Conservation (phyloP, 2,329 filamentous ascomycete genomes). For the Alternaria sp. region DNA sequence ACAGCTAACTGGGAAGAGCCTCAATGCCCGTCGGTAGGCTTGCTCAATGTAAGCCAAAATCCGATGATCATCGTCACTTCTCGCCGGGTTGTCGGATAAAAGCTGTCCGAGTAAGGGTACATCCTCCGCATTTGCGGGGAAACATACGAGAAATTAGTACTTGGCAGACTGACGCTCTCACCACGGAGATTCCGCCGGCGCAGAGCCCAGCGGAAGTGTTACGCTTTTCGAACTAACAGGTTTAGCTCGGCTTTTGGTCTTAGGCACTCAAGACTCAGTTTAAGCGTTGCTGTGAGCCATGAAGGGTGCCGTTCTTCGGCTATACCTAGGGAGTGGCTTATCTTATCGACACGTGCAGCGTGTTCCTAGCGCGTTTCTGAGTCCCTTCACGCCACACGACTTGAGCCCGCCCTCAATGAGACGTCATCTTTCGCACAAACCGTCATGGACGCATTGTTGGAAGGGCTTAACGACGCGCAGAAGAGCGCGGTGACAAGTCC, state of each 20-base stretch:
- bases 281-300: background rate
- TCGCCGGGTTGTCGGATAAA: constrained; percentile 28
- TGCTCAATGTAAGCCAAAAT: constrained; percentile 19
- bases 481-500: constrained; percentile 68
- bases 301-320: background rate
- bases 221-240: constrained; percentile 6
- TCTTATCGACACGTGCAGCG: constrained; percentile 9
- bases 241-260: background rate
- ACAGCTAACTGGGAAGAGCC: constrained; percentile 13
- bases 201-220: constrained; percentile 3
- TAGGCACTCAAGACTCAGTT: background rate
- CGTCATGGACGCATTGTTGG: constrained; percentile 62
- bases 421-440: constrained; percentile 10
- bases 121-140: constrained; percentile 17
- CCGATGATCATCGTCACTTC: constrained; percentile 23
- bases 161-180: constrained; percentile 6
- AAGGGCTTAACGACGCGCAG: constrained; percentile 70
- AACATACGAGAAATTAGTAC: constrained; percentile 8
- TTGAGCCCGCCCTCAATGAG: constrained; percentile 10
- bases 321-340: background rate
- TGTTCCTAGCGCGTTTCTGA: constrained; percentile 12
- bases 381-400: background rate
- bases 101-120: constrained; percentile 24
- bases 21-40: constrained; percentile 12
- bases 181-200: background rate